Base-by-base conservation (phyloP, 2,329 filamentous ascomycete species). In the Metarhizium sp. region DNA sequence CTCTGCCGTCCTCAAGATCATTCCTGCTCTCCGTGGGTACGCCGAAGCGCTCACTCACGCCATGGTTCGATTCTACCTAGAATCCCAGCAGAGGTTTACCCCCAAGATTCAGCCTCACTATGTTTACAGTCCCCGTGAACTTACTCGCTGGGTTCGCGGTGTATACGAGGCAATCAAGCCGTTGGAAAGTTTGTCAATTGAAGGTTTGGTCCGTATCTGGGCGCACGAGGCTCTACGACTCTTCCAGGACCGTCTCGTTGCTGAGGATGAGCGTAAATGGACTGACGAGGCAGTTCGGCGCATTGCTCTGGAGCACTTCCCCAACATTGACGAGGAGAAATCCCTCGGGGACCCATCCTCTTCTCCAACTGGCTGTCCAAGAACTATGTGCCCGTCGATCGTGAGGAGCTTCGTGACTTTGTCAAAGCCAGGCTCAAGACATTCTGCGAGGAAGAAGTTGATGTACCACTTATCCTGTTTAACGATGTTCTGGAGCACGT, bases 341-440 rank as follows among this genome's bases (percentile, higher is more conserved):
- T 92, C 94, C 50, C 81, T 99, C 34, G 88, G 89, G 90, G 90
- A 0, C 95, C 94, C 0, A 97, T 99, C 54, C 76, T 99, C 55
- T 99, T 95, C 79, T 99, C 95, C 6, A 99, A 99, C 74, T 99
- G 94, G 94, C 80, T 99, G 6, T 97, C 92, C 13, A 97, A 96
- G 82, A 89, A 99, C 70, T 99, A 99, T 66, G 85, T 97, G 11
- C 94, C 94, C 6, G 94, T 99, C 43, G 91, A 96, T 65, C 88
- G 94, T 62, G 94, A 99, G 67, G 88, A 95, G 65, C 79, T 99
- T 42, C 86, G 95, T 63, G 94, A 97, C 62, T 99, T 97, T 63
- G 94, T 99, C 69, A 97, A 96, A 74, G 94, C 94, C 52, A 86
- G 94, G 67, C 82, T 99, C 58, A 92, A 88, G 77, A 99, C 94